These are phyloP conservation scores for Zhuliangozyma parablackwelliae DNA, from an alignment of 1,139 yeast species.

Conservation along the genomic window DNA sequence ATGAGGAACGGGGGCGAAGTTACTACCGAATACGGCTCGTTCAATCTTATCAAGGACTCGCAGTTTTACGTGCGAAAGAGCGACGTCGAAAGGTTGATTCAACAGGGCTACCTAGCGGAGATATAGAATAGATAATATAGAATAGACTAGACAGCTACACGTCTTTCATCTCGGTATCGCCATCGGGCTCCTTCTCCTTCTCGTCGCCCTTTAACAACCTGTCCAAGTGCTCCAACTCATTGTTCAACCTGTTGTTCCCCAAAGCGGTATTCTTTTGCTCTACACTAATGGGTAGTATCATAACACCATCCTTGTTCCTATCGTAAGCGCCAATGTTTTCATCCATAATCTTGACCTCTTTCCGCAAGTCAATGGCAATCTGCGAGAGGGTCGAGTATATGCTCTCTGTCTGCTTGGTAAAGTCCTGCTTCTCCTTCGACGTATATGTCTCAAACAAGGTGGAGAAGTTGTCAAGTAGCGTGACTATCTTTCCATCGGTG, in stretches of 20 bases:
- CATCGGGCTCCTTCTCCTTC: constrained; percentile 4
- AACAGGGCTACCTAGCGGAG: constrained; percentile 88
- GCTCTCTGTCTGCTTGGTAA: constrained; percentile 26
- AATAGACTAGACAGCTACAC: constrained; percentile 2
- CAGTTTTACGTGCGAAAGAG: constrained; percentile 92
- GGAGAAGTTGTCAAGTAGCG: constrained; percentile 38
- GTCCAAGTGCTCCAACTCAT: constrained; percentile 28
- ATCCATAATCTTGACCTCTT: constrained; percentile 56
- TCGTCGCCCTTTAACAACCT: constrained; percentile 14
- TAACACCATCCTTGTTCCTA: constrained; percentile 42
- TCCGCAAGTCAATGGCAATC: constrained; percentile 46
- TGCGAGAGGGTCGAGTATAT: constrained; percentile 33
- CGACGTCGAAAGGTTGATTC: constrained; percentile 89
- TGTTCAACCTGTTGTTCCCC: constrained; percentile 45
- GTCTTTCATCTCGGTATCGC: constrained; percentile 10
- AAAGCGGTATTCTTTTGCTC: constrained; percentile 60
- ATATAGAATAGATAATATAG: constrained; percentile 27
- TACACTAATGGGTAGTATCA: constrained; percentile 56
- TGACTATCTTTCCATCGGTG: constrained; percentile 42
- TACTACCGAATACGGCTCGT: constrained; percentile 95
- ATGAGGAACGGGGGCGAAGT: constrained; percentile 94
- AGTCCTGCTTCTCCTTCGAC: constrained; percentile 19
- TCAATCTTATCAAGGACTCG: constrained; percentile 89
- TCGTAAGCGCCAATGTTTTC: constrained; percentile 49
- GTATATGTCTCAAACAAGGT: constrained; percentile 39